Base-by-base conservation (phyloP, 139 green algal species). In the Desmodesmus armatus region DNA sequence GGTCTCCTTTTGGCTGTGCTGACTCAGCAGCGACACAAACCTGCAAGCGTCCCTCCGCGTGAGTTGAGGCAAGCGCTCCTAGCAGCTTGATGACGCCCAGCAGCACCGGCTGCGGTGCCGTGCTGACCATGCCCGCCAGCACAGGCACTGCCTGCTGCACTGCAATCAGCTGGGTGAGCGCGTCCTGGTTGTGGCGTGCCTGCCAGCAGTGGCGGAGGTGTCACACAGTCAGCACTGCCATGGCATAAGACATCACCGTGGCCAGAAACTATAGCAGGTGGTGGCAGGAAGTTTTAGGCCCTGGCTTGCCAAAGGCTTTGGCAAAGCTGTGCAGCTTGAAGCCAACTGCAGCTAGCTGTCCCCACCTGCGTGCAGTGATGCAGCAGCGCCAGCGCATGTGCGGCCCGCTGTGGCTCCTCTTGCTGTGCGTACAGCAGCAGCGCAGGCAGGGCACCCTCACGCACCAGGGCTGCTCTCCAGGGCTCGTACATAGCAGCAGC, bases 401-500 rank as follows among this genome's bases (percentile, higher is more conserved):
- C 70, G 51, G 80, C 47, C 11, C 51, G 27, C 5, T 7, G 13
- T n/a, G 67, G 21, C 17, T 53, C 69, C 41, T 80, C 80, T 15
- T 73, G 49, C 49, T 80, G 67, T 67, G 55, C 78, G 31, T 63
- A 15, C 5, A 4, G 11, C 41, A 78, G 35, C 39, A 84, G 78
- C 41, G 29, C 27, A 0, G 15, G 17, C 29, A 84, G 58, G 3
- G 78, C 80, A 0, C 66, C 80, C 4, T 70, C 33, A 6, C 78
- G 33, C 31, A 88, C 86, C 27, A 91, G n/a, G 13, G 76, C 86
- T 7, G 58, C 53, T 17, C 88, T 78, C 4, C 67, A 62, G 7
- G 6, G 35, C n/a, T 93, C 86, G 76, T 89, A 91, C 2, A 60
- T 70, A 2, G 76, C 81, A 39, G 80, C 90, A 69, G 88, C 86